Percentiles rank a stretch among this genome's conserved stretches.
Evolutionary conservation across 306 rosid species (phyloP).

Genomic region (Quercus gilva): DNA sequence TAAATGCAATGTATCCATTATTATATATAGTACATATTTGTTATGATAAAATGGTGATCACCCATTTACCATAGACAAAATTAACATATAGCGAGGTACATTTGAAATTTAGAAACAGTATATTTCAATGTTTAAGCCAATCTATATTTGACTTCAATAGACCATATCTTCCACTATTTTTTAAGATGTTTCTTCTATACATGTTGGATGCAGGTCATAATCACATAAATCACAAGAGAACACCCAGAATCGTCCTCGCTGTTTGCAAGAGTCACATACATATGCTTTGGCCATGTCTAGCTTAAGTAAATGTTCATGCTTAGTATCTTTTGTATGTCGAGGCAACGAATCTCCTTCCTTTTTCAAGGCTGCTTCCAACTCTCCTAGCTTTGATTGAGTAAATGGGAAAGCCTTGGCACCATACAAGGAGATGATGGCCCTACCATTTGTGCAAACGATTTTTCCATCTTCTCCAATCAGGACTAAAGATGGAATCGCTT

Average conservation of each 20-base stretch:
- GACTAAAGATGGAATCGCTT: slow-evolving; percentile 72
- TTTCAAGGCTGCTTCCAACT: slow-evolving; percentile 57
- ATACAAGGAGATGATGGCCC: slow-evolving; percentile 53
- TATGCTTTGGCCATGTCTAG: slow-evolving; percentile 83
- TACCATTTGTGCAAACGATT: slow-evolving; percentile 50
- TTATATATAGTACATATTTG: too few species aligned
- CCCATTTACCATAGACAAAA: too few species aligned
- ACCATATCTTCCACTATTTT: too few species aligned
- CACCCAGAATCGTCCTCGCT: slow-evolving; percentile 85
- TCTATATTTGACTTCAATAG: too few species aligned
- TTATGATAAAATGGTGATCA: too few species aligned
- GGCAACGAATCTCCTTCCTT: slow-evolving; percentile 88
- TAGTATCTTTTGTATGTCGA: slow-evolving; percentile 58
- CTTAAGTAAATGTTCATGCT: slow-evolving; percentile 83
- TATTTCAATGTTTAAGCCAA: too few species aligned
- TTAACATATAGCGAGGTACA: too few species aligned
- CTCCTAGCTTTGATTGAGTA: slow-evolving; percentile 59
- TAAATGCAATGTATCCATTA: too few species aligned
- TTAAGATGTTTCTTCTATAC: slow-evolving; percentile 38
- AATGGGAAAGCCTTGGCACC: slow-evolving; percentile 91
- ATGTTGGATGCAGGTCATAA: slow-evolving; percentile 87
- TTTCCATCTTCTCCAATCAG: slow-evolving; percentile 76
- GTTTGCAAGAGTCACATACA: slow-evolving; percentile 77
- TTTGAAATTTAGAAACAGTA: too few species aligned
- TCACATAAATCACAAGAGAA: slow-evolving; percentile 83